A percentile compares a stretch with the other conserved stretches of the same genome.
These are phyloP conservation scores for Leccinum broughii DNA, from an alignment of 768 basidiomycete genomes.

Conservation along the genomic window DNA sequence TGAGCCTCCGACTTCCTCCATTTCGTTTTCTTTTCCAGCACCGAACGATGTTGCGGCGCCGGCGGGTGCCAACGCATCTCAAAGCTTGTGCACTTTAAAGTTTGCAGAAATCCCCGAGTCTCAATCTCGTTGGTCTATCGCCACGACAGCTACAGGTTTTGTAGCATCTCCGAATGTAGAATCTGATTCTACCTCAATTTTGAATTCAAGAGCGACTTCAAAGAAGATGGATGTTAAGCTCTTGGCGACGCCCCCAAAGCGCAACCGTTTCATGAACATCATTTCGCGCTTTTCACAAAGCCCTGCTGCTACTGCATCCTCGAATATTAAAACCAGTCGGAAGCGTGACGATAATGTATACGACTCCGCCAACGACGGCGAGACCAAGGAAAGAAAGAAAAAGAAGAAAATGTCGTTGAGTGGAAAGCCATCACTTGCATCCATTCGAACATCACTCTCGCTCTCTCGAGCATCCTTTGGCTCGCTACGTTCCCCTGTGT, in stretches of 20 bases:
- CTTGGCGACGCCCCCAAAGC: slow-evolving; percentile 28
- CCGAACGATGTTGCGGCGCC: not conserved
- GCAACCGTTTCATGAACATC: slow-evolving; percentile 31
- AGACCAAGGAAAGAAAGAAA: slow-evolving; percentile 18
- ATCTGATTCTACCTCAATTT: not conserved
- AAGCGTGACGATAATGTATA: slow-evolving; percentile 12
- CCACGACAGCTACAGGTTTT: slow-evolving; percentile 29
- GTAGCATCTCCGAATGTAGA: slow-evolving; percentile 15
- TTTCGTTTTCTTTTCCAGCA: not conserved
- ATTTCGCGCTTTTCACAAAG: slow-evolving; percentile 32
- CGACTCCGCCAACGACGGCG: slow-evolving; percentile 25
- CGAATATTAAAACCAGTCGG: not conserved
- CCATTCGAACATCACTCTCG: slow-evolving; percentile 32
- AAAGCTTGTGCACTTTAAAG: slow-evolving; percentile 3
- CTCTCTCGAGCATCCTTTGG: slow-evolving; percentile 30
- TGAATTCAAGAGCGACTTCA: slow-evolving; percentile 10
- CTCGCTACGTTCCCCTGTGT: slow-evolving; percentile 24
- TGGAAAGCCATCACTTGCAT: slow-evolving; percentile 34
- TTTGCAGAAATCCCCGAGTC: not conserved
- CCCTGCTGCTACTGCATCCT: slow-evolving; percentile 17
- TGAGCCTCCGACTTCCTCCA: slow-evolving; percentile 8
- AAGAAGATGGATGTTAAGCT: slow-evolving; percentile 18
- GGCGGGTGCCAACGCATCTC: not conserved
- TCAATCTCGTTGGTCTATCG: slow-evolving; percentile 30
- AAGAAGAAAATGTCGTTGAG: slow-evolving; percentile 17